Base-by-base conservation (phyloP, 2,329 filamentous ascomycete genomes). In the Pseudogymnoascus sp. region DNA sequence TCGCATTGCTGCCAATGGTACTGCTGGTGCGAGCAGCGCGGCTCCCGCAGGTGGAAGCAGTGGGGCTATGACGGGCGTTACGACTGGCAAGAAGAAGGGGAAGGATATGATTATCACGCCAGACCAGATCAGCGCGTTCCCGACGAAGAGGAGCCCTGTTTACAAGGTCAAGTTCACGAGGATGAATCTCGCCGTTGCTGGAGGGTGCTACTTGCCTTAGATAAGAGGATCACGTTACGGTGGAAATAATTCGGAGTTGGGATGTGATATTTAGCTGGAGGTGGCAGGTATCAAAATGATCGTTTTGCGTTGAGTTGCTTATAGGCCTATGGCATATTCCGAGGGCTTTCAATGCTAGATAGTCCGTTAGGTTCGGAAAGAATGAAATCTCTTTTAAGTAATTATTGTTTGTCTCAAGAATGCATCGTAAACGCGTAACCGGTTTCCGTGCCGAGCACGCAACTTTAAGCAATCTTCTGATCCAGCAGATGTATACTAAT, bases 121-220 rank as follows among this genome's bases (percentile, higher is more conserved):
- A 0, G 94, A 99, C 71, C 94, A 97, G 76, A 95, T 99, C 76
- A 91, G 86, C 66, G 92, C 90, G 0, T 97, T 97, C 72, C 87
- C 91, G 0, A 97, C 94, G 3, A 99, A 99, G 82, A 96, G 96
- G 77, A 93, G 89, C 13, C 92, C 93, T 0, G 90, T 97, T 9
- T 90, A 95, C 75, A 94, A 93, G 76, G 92, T 96, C 61, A 85
- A 88, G 70, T 97, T 97, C 70, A 97, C 94, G 3, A 82, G 91
- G 64, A 97, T 96, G 90, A 99, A 99, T 73, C 75, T 97, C 67
- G 88, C 97, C 10, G 80, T 97, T 64, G 92, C 92, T 21, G 91
- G 89, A 55, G 91, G 92, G 25, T 87, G 83, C 69, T 87, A 85
- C 68, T 61, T 69, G 15, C 68, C 69, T 29, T 68, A 55, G 48